These are phyloP conservation scores for Neurospora sp. DNA, from an alignment of 495 filamentous ascomycete species.

Conservation along the genomic window DNA sequence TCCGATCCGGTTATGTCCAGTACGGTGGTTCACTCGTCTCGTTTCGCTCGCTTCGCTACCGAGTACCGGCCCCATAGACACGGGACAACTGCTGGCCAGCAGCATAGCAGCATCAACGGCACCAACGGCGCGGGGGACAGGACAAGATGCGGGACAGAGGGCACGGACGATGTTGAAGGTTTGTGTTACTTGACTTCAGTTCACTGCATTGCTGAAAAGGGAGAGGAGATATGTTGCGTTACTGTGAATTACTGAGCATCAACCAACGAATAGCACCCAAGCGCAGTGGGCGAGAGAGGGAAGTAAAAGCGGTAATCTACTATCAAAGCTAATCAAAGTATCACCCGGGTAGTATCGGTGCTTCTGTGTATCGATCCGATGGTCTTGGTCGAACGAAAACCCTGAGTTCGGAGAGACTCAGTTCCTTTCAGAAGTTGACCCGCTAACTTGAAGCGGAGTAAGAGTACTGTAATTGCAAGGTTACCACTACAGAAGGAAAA, in stretches of 20 bases:
- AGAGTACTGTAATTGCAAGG: too few relatives aligned
- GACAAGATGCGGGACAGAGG: not conserved
- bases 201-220: not conserved
- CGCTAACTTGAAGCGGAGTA: too few relatives aligned
- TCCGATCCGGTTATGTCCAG: not conserved
- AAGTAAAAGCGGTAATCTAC: too few relatives aligned
- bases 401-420: too few relatives aligned
- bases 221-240: not conserved
- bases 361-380: too few relatives aligned
- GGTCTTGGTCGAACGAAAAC: too few relatives aligned
- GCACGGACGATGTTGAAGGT: not conserved
- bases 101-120: not conserved
- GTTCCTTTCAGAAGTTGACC: too few relatives aligned
- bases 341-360: too few relatives aligned
- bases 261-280: too few relatives aligned
- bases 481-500: too few relatives aligned
- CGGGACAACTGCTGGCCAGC: not conserved
- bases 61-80: not conserved
- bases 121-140: not conserved
- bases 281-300: too few relatives aligned
- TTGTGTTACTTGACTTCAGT: not conserved
- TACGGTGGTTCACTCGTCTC: not conserved
- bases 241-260: not conserved
- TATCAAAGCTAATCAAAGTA: too few relatives aligned
- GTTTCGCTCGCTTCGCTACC: not conserved